Percentiles rank a stretch among this genome's conserved stretches.
These are phyloP conservation scores for Fusarium praegraminearum DNA, from an alignment of 2,329 filamentous ascomycete genomes.

Conservation along the genomic window DNA sequence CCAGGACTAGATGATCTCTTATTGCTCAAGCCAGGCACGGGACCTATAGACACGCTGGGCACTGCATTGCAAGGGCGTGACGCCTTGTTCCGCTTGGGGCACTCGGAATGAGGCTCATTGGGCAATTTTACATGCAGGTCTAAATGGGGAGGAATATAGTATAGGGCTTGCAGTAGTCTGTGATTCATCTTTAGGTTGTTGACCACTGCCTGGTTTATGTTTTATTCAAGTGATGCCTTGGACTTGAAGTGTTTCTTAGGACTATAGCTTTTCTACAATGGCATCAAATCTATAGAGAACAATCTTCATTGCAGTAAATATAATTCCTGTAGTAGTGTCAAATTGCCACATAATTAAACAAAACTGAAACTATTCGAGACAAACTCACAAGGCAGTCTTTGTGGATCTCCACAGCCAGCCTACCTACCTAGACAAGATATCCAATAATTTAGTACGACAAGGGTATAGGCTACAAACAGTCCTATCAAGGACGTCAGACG, in stretches of 20 bases:
- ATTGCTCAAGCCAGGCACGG: conserved; percentile 34
- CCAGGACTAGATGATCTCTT: conserved; percentile 3
- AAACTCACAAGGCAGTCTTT: conserved; percentile 29
- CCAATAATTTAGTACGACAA: conserved; percentile 15
- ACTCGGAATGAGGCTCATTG: conserved; percentile 13
- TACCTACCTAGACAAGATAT: conserved; percentile 21
- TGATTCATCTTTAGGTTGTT: conserved; percentile 11
- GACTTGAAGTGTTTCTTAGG: neutral
- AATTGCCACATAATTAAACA: neutral
- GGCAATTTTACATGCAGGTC: conserved; percentile 8
- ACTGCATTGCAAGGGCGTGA: conserved; percentile 15
- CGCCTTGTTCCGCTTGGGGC: conserved; percentile 21
- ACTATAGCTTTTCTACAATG: neutral
- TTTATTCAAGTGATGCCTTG: neutral
- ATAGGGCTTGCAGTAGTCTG: conserved; percentile 12
- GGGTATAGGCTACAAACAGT: conserved; percentile 10
- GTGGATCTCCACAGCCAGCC: conserved; percentile 24
- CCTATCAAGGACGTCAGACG: conserved; percentile 17
- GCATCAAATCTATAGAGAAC: neutral
- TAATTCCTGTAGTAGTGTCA: neutral
- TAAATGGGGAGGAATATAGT: neutral
- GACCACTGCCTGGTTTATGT: neutral
- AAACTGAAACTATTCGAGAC: neutral
- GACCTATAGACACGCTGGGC: conserved; percentile 23
- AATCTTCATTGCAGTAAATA: neutral